These are phyloP conservation scores for Cnidoscolus chayamansa DNA, from an alignment of 441 rosid species.

Conservation along the genomic window DNA sequence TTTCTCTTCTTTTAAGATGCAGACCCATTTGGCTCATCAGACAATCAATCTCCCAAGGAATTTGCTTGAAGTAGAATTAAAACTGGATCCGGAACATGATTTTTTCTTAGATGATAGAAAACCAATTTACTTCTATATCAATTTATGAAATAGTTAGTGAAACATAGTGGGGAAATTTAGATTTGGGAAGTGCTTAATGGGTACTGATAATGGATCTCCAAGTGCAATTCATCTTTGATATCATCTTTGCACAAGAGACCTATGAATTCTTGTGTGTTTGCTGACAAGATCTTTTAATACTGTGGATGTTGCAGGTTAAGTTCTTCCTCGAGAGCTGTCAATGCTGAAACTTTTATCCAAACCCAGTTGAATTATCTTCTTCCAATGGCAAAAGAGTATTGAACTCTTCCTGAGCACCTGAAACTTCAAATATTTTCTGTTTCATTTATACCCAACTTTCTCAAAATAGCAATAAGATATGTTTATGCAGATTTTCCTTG, in stretches of 20 bases:
- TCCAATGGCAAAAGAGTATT: no score
- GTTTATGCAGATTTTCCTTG: no score
- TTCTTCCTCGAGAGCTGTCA: no score
- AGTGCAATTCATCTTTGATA: constrained; percentile 60
- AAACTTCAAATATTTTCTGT: no score
- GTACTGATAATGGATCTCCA: neutral
- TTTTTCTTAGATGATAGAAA: no score
- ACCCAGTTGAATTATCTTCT: no score
- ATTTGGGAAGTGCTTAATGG: neutral
- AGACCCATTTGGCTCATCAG: constrained; percentile 81
- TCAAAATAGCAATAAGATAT: no score
- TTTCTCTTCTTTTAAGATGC: constrained; percentile 77
- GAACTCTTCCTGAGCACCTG: no score
- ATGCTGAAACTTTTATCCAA: no score
- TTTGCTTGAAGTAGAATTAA: neutral
- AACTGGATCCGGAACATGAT: no score
- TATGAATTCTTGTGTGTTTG: constrained; percentile 22
- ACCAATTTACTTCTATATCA: no score
- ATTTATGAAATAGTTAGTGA: neutral
- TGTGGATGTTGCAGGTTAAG: neutral
- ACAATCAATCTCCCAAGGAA: constrained; percentile 53
- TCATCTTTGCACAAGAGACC: constrained; percentile 66
- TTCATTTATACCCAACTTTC: no score
- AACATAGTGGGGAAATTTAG: constrained; percentile 1
- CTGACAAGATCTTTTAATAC: constrained; percentile 14